phyloP scores from a whole-genome alignment of 495 filamentous ascomycete species.

The Lasiosphaeriaceae sp. region DNA sequence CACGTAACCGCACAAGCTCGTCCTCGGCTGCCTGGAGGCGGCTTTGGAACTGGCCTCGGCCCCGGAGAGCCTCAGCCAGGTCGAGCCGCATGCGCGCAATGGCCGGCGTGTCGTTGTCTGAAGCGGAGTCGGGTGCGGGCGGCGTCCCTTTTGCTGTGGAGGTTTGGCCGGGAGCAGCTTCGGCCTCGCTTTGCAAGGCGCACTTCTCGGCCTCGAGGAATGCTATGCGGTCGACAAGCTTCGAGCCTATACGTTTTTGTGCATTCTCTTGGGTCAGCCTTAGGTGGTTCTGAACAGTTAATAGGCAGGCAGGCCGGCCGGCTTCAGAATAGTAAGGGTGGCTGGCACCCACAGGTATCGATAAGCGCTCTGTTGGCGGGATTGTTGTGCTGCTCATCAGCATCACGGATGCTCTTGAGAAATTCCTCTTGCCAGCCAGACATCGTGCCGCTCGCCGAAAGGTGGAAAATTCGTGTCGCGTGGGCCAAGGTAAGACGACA shows the following conservation, averaged over 20 bases:
- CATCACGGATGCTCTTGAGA: conserved; percentile 36
- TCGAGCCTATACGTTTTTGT: conserved; percentile 50
- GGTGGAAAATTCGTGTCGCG: neutral
- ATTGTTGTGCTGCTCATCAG: conserved; percentile 36
- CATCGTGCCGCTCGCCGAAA: conserved; percentile 24
- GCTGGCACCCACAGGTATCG: conserved; percentile 36
- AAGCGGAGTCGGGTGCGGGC: conserved; percentile 19
- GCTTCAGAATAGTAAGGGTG: conserved; percentile 3
- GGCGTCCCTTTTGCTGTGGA: conserved; percentile 11
- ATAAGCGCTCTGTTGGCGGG: conserved; percentile 44
- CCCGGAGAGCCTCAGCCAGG: conserved; percentile 69
- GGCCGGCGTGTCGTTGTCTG: conserved; percentile 19
- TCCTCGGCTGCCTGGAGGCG: conserved; percentile 55
- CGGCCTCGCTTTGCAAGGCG: conserved; percentile 18
- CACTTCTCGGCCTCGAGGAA: conserved; percentile 51
- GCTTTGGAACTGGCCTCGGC: conserved; percentile 60
- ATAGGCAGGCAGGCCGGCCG: neutral
- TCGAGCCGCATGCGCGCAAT: conserved; percentile 56
- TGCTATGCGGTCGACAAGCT: conserved; percentile 64
- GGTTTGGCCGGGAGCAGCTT: conserved; percentile 7
- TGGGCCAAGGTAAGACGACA: neutral
- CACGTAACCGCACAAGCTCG: conserved; percentile 57
- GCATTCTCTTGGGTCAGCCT: conserved; percentile 14
- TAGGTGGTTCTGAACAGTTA: neutral
- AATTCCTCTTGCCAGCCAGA: conserved; percentile 46